phyloP scores from a whole-genome alignment of 1,139 yeast genomes.

The Ashbya aceris region DNA sequence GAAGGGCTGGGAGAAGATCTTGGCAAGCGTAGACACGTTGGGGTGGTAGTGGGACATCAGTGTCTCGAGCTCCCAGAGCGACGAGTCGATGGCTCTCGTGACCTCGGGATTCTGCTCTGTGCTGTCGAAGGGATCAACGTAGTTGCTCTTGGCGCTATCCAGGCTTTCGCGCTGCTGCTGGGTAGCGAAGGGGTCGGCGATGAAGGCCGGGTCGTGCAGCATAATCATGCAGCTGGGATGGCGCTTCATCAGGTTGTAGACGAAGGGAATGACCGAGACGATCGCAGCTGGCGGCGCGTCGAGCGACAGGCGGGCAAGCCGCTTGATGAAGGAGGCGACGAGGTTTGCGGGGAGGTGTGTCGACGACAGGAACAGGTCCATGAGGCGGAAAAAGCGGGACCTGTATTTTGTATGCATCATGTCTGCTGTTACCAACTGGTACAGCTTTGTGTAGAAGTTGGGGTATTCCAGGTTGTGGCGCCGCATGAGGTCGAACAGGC shows the following conservation, averaged over 20 bases:
- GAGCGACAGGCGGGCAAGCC: slow-evolving; percentile 62
- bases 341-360: slow-evolving; percentile 79
- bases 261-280: slow-evolving; percentile 80
- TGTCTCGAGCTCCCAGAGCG: slow-evolving; percentile 86
- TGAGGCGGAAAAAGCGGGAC: slow-evolving; percentile 77
- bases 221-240: slow-evolving; percentile 92
- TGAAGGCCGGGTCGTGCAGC: slow-evolving; percentile 45
- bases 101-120: slow-evolving; percentile 62
- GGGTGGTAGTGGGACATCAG: slow-evolving; percentile 89
- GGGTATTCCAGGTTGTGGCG: slow-evolving; percentile 85
- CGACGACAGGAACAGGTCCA: slow-evolving; percentile 78
- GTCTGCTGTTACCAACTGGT: slow-evolving; percentile 67
- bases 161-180: slow-evolving; percentile 25
- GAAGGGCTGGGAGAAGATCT: slow-evolving; percentile 82
- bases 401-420: slow-evolving; percentile 71
- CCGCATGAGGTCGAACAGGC: slow-evolving; percentile 79
- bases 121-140: slow-evolving; percentile 59
- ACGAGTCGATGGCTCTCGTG: slow-evolving; percentile 73
- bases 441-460: slow-evolving; percentile 74
- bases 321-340: slow-evolving; percentile 84
- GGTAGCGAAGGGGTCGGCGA: slow-evolving; percentile 23
- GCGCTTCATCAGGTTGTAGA: slow-evolving; percentile 77
- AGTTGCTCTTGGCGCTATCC: slow-evolving; percentile 26
- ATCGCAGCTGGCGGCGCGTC: slow-evolving; percentile 87
- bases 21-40: slow-evolving; percentile 85